Conservation (phyloP, 495 filamentous ascomycete species). For the Lepraria neglecta region DNA sequence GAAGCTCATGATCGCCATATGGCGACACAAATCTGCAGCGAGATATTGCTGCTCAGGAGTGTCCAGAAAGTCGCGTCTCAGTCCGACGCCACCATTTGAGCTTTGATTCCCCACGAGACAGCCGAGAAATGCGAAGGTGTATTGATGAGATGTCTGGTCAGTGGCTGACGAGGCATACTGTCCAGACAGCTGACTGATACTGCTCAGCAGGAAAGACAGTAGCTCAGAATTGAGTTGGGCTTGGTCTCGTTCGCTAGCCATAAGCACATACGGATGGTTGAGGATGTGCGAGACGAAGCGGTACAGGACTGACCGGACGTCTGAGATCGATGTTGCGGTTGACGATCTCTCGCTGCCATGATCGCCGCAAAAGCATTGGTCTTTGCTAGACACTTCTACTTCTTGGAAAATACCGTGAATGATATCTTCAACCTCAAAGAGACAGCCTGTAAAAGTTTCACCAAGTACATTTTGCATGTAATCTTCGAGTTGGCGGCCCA, state of each 20-base stretch:
- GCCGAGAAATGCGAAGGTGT: constrained; percentile 17
- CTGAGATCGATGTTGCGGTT: constrained; percentile 11
- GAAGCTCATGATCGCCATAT: constrained; percentile 22
- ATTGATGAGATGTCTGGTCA: constrained; percentile 22
- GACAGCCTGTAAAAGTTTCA: constrained; percentile 20
- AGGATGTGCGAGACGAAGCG: constrained; percentile 21
- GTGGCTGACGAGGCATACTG: constrained; percentile 3
- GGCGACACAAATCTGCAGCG: constrained; percentile 22
- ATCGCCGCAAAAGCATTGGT: constrained; percentile 15
- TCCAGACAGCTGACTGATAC: constrained; percentile 11
- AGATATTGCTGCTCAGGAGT: constrained; percentile 25
- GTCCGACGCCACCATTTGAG: neutral
- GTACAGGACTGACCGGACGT: constrained; percentile 17
- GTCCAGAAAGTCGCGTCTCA: constrained; percentile 18
- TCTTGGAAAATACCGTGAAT: constrained; percentile 22
- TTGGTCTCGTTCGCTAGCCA: constrained; percentile 19
- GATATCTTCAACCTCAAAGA: constrained; percentile 25
- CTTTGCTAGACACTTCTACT: constrained; percentile 17
- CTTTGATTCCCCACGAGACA: constrained; percentile 20
- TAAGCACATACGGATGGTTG: constrained; percentile 21
- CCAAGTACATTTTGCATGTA: constrained; percentile 34
- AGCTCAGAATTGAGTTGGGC: constrained; percentile 18
- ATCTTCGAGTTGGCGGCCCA: constrained; percentile 38
- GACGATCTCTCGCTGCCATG: constrained; percentile 10
- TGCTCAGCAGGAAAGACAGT: constrained; percentile 17